These are phyloP conservation scores for Orbilia javanica DNA, from an alignment of 2,329 filamentous ascomycete species.

Conservation along the genomic window DNA sequence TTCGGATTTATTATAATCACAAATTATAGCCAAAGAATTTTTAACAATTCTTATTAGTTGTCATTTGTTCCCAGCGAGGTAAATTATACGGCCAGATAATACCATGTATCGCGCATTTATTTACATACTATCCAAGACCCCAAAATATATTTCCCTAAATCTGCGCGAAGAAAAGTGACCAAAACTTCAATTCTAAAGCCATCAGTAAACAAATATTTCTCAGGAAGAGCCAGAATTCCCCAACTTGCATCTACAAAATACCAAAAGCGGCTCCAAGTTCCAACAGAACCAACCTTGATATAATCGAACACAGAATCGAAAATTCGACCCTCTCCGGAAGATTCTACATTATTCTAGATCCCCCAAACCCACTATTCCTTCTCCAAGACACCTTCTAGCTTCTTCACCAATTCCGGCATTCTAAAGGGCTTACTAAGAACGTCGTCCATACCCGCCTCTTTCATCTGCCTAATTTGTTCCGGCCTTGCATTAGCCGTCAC, in stretches of 20 bases:
- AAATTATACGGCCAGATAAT: too few species aligned
- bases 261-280: conserved; percentile 2
- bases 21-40: too few species aligned
- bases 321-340: neutral
- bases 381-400: conserved; percentile 72
- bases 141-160: too few species aligned
- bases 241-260: neutral
- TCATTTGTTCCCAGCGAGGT: too few species aligned
- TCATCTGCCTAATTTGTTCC: conserved; percentile 79
- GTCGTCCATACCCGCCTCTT: conserved; percentile 80
- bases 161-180: neutral
- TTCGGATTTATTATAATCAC: too few species aligned
- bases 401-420: conserved; percentile 76
- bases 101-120: too few species aligned
- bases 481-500: conserved; percentile 82
- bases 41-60: too few species aligned
- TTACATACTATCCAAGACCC: too few species aligned
- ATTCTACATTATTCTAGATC: conserved; percentile 2
- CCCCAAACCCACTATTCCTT: neutral
- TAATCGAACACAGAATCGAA: conserved; percentile 3
- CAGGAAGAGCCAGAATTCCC: neutral
- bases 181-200: neutral
- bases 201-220: neutral
- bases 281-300: neutral
- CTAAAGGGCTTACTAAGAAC: conserved; percentile 84